Base-by-base conservation (phyloP, 2,329 filamentous ascomycete species). In the Cryphonectria carpinicola region DNA sequence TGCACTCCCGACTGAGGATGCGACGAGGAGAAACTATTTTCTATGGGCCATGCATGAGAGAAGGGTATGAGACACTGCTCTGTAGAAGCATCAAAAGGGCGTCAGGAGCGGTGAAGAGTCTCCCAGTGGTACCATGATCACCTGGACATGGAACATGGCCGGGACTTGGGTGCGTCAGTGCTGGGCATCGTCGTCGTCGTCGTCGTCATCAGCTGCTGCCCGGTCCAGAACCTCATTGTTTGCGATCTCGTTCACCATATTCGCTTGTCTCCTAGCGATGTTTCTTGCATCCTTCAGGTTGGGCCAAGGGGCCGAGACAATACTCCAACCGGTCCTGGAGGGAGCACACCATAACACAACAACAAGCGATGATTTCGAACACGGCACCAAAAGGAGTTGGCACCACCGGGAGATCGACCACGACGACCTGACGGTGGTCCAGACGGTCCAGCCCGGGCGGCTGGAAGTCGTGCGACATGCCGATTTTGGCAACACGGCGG, bases 381-480 rank as follows among this genome's bases (percentile, higher is more conserved):
- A 11, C 11, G n/a, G n/a, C 2, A 13, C 10, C 19, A n/a, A 49
- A 14, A 22, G 35, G 17, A 75, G 49, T 2, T 71, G 69, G 69
- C 69, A 68, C 46, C 41, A 52, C n/a, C 65, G 52, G 11, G 63
- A 22, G n/a, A 56, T 71, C 35, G 62, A 71, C 17, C 63, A 66
- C 49, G 39, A n/a, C n/a, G 58, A 70, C 3, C 32, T 74, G 14
- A 28, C 25, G 5, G 37, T 37, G 10, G 43, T 73, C 28, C 19
- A 28, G 28, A 32, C 46, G 4, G 63, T 74, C 7, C 73, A 74
- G 64, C 66, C 64, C 3, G 71, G 65, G 4, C 71, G 73, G 19
- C 49, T 74, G 32, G 68, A 71, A 19, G 37, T 74, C 19, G 68
- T 71, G 14, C 66, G 28, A 2, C 72, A 74, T 17, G 32, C 68